A percentile compares a stretch with the other conserved stretches of the same genome.
Evolutionary conservation across 176 grass and related monocot genomes (phyloP).

Genomic region (Carex scoparia): DNA sequence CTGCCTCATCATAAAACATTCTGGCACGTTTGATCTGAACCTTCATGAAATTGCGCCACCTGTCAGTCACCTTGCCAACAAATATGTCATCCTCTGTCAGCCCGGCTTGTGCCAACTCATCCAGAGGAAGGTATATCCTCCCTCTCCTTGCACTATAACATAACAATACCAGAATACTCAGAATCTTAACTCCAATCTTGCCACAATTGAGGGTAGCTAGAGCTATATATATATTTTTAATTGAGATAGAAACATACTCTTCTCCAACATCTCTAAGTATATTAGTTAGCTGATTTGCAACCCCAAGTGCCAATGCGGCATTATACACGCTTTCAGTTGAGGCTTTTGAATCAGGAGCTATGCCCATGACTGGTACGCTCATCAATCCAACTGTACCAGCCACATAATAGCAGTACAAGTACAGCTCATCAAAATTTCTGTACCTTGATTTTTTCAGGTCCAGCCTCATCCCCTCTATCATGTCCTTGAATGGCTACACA

Average conservation of each 20-base stretch:
- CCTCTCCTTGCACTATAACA: slow-evolving; percentile 76
- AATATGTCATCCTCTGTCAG: slow-evolving; percentile 83
- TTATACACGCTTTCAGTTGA: slow-evolving; percentile 71
- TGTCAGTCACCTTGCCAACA: slow-evolving; percentile 79
- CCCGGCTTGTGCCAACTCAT: slow-evolving; percentile 62
- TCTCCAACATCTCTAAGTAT: slow-evolving; percentile 96
- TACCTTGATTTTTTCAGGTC: slow-evolving; percentile 93
- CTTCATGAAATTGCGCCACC: slow-evolving; percentile 96
- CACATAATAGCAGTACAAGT: slow-evolving; percentile 97
- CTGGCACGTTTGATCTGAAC: slow-evolving; percentile 80
- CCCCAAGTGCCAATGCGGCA: slow-evolving; percentile 75
- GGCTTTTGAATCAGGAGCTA: slow-evolving; percentile 66
- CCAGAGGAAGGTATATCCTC: slow-evolving; percentile 93
- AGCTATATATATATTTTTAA: background rate
- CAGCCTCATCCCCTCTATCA: slow-evolving; percentile 93
- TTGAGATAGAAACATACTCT: slow-evolving; percentile 51
- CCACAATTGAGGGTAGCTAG: background rate
- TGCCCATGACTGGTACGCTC: slow-evolving; percentile 97
- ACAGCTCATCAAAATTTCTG: slow-evolving; percentile 76
- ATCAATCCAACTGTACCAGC: slow-evolving; percentile 91
- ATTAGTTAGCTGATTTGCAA: slow-evolving; percentile 96
- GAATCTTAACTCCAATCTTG: background rate
- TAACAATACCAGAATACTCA: slow-evolving; percentile 18
- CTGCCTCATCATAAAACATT: slow-evolving; percentile 78
- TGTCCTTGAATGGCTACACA: slow-evolving; percentile 92